A percentile compares a stretch with the other conserved stretches of the same genome.
phyloP scores from a whole-genome alignment of 768 basidiomycete species.

The Cubamyces lactineus region DNA sequence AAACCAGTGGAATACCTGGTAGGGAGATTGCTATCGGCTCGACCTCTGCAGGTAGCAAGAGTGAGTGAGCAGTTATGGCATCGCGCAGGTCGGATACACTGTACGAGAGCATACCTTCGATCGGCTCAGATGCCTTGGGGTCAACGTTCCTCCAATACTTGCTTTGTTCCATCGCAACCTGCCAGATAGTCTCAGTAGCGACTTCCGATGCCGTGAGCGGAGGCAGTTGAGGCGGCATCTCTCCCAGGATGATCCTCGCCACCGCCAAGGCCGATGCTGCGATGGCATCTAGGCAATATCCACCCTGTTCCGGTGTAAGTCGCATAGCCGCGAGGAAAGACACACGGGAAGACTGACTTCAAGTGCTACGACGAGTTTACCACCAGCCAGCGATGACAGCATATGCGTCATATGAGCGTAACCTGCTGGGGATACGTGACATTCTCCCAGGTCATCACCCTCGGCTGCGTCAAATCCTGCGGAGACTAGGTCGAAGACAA shows the following conservation, averaged over 20 bases:
- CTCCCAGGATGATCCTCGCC: conserved; percentile 84
- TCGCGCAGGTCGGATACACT: no score
- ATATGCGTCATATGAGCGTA: conserved; percentile 99
- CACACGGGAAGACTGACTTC: conserved; percentile 59
- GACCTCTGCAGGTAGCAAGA: conserved; percentile 56
- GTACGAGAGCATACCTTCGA: conserved; percentile 57
- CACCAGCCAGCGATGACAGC: conserved; percentile 85
- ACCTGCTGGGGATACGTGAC: conserved; percentile 86
- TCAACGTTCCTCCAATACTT: conserved; percentile 90
- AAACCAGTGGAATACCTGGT: conserved; percentile 56
- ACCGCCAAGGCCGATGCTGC: conserved; percentile 88
- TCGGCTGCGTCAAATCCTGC: conserved; percentile 97
- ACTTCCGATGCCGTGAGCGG: conserved; percentile 75
- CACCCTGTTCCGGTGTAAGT: conserved; percentile 63
- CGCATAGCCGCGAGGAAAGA: not conserved
- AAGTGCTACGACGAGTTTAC: conserved; percentile 88
- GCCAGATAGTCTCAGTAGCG: conserved; percentile 88
- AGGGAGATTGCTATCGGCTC: conserved; percentile 67
- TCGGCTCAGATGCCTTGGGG: conserved; percentile 80
- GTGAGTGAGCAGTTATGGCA: no score
- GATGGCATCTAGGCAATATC: conserved; percentile 91
- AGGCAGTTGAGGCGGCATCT: conserved; percentile 75
- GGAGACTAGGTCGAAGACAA: conserved; percentile 63
- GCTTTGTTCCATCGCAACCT: conserved; percentile 85
- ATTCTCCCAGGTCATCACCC: conserved; percentile 91